Percentiles rank a stretch among this genome's conserved stretches.
phyloP scores from a whole-genome alignment of 163 green algal species.

The Chlorella variabilis region DNA sequence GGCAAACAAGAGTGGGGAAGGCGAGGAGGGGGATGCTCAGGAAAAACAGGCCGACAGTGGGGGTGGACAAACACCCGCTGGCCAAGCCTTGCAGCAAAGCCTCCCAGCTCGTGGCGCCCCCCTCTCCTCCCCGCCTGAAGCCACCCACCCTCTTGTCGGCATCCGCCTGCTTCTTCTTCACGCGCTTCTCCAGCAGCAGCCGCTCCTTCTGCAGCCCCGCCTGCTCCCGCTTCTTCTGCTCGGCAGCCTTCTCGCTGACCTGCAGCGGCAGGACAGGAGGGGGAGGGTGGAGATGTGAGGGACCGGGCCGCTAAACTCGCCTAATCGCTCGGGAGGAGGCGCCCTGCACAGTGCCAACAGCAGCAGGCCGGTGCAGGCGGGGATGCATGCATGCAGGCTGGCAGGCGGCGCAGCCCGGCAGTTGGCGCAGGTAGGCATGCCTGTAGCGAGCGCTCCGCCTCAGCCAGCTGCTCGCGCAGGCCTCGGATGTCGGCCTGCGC shows the following conservation, averaged over 20 bases:
- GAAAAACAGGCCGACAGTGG: neutral
- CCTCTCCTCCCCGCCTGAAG: neutral
- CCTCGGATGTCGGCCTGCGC: conserved; percentile 46
- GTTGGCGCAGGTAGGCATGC: no score
- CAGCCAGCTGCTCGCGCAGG: neutral
- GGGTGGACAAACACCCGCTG: no score
- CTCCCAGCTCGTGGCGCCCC: no score
- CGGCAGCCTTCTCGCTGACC: conserved; percentile 28
- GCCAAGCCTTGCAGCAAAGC: neutral
- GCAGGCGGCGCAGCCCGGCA: no score
- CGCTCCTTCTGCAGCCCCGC: conserved; percentile 69
- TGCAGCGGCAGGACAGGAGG: neutral
- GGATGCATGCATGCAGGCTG: no score
- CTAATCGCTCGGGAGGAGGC: no score
- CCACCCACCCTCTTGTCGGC: conserved; percentile 71
- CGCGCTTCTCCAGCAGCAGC: conserved; percentile 77
- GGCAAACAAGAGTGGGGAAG: no score
- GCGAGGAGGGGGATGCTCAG: neutral
- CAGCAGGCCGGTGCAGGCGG: no score
- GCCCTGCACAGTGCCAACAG: no score
- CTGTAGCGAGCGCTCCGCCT: conserved; percentile 48
- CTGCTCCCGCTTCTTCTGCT: conserved; percentile 55
- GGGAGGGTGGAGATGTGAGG: no score
- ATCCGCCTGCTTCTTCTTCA: conserved; percentile 77
- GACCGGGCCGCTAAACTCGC: no score